A percentile compares a stretch with the other conserved stretches of the same genome.
phyloP scores from a whole-genome alignment of 495 filamentous ascomycete genomes.

The Pseudotulostoma volvatum region DNA sequence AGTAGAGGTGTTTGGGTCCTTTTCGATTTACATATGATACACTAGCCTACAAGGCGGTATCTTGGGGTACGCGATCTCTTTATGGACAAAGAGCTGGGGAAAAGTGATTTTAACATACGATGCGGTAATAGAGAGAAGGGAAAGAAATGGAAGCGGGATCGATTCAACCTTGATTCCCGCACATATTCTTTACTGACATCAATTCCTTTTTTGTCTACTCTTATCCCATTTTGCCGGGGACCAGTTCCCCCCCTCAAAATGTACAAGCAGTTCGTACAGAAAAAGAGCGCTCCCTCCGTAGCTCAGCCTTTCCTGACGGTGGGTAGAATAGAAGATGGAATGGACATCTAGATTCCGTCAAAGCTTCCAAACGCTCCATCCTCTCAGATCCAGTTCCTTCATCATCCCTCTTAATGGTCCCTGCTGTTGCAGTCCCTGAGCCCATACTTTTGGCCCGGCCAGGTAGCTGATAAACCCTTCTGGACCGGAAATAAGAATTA shows the following conservation, averaged over 20 bases:
- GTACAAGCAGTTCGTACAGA: no score
- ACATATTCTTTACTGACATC: no score
- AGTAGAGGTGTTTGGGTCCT: neutral
- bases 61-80: neutral
- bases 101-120: no score
- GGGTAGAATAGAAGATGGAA: no score
- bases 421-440: slow-evolving; percentile 52
- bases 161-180: neutral
- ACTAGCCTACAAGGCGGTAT: neutral
- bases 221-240: no score
- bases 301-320: no score
- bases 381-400: slow-evolving; percentile 32
- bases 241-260: no score
- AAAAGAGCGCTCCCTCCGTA: no score
- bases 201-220: no score
- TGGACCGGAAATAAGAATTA: slow-evolving; percentile 72
- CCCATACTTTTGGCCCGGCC: slow-evolving; percentile 63
- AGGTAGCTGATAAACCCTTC: slow-evolving; percentile 73
- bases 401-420: slow-evolving; percentile 44
- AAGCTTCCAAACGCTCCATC: slow-evolving; percentile 47
- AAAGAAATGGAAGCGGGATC: no score
- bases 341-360: no score
- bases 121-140: no score
- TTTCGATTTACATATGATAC: neutral
- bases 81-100: neutral